Base-by-base conservation (phyloP, 1,284 basidiomycete genomes). In the Ganoderma sinense region DNA sequence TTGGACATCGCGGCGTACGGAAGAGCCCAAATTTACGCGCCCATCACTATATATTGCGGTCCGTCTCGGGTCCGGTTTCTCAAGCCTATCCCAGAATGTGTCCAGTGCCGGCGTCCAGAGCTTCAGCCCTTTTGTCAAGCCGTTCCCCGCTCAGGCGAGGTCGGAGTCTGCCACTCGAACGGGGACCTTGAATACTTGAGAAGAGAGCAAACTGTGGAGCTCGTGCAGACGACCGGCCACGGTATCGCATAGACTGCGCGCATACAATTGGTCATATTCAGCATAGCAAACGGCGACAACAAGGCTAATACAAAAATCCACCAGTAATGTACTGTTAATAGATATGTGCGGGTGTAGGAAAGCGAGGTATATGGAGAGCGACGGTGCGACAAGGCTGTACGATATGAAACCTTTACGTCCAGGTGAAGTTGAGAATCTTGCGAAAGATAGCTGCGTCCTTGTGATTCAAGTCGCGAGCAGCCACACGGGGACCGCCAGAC, bases 381-480 rank as follows among this genome's bases (percentile, higher is more conserved):
- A 67, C 62, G 60, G 67, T 58, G 53, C 65, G 66, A 60, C 64
- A 39, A 33, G 58, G 58, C 26, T 43, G 62, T 60, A 53, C 62
- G 53, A 67, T 65, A 48, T 26, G 39, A 33, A 41, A 18, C 60
- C 56, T 48, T 69, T 63, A 68, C 56, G 62, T 75, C 80, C 80
- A 81, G 71, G 80, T 78, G 65, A 79, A 74, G 62, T 70, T 71
- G 51, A 73, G 63, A 62, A 81, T 77, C 72, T 76, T 79, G 66
- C 74, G 75, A 63, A 78, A 71, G 62, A 76, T 71, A 20, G 75
- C 73, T 26, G 76, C 72, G 60, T 78, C 76, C 65, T 75, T 76
- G 62, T 75, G 71, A 31, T 74, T 73, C 26, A 69, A 69, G 31
- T 80, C 78, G 36, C 78, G 76, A 36, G 70, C 58, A 13, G 59